Evolutionary conservation across 768 basidiomycete species (phyloP).

Genomic region (Lentinula sp.): DNA sequence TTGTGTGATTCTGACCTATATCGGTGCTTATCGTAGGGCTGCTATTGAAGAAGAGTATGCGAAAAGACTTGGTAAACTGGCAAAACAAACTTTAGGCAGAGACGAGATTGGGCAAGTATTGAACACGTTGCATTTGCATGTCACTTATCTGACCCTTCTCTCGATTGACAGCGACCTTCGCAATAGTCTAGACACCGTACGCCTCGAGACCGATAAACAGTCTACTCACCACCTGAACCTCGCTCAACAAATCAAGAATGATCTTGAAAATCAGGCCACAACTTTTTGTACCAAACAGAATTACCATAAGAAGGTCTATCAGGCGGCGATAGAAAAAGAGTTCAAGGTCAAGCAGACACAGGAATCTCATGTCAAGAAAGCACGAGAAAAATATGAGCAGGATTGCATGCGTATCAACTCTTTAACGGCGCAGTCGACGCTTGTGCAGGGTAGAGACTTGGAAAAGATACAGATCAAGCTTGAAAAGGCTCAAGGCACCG

Average conservation of each 20-base stretch:
- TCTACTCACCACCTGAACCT: slow-evolving; percentile 67
- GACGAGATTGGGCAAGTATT: slow-evolving; percentile 91
- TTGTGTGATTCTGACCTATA: neutral
- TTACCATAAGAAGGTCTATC: slow-evolving; percentile 67
- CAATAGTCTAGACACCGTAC: slow-evolving; percentile 72
- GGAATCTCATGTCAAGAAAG: slow-evolving; percentile 79
- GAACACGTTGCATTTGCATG: slow-evolving; percentile 1
- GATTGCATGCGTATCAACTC: slow-evolving; percentile 94
- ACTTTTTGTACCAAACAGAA: slow-evolving; percentile 61
- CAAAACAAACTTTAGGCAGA: slow-evolving; percentile 69
- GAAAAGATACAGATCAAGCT: slow-evolving; percentile 87
- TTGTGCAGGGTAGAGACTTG: slow-evolving; percentile 89
- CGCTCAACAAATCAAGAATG: slow-evolving; percentile 66
- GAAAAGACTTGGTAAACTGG: slow-evolving; percentile 72
- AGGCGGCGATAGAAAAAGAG: slow-evolving; percentile 78
- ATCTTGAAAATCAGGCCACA: slow-evolving; percentile 61
- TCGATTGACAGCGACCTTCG: slow-evolving; percentile 63
- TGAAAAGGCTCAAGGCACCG: slow-evolving; percentile 86
- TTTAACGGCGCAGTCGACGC: slow-evolving; percentile 84
- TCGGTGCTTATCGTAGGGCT: slow-evolving; percentile 43
- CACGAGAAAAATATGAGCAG: slow-evolving; percentile 88
- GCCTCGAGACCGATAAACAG: slow-evolving; percentile 80
- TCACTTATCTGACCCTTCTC: slow-evolving; percentile 14
- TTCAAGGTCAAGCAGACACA: slow-evolving; percentile 87
- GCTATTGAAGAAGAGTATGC: slow-evolving; percentile 94